Conservation (phyloP, 2,329 filamentous ascomycete genomes). For the Elsinoe arachidis region DNA sequence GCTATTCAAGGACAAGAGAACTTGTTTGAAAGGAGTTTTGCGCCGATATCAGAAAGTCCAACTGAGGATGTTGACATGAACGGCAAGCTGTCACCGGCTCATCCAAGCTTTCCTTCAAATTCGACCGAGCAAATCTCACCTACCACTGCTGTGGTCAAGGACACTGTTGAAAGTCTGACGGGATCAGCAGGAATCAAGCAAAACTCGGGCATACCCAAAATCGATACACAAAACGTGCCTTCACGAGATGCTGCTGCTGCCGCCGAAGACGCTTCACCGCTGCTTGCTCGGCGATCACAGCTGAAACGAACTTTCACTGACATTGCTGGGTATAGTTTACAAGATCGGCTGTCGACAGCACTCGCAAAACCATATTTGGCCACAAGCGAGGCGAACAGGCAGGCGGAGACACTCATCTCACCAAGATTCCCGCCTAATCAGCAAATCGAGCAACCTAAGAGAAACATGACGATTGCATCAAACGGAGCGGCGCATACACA, state of each 20-base stretch:
- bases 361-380: constrained; percentile 71
- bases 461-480: constrained; percentile 26
- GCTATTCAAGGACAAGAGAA: constrained; percentile 65
- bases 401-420: constrained; percentile 28
- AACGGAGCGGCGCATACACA: constrained; percentile 61
- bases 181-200: background rate
- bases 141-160: background rate
- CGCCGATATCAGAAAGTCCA: constrained; percentile 41
- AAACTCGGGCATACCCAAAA: background rate
- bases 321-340: constrained; percentile 61
- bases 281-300: constrained; percentile 19
- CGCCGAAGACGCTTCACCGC: constrained; percentile 14
- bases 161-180: background rate
- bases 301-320: constrained; percentile 87
- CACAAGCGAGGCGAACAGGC: constrained; percentile 25
- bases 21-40: constrained; percentile 76
- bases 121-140: background rate
- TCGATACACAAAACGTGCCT: constrained; percentile 1
- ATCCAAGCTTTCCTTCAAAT: background rate
- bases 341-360: constrained; percentile 76
- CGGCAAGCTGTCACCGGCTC: background rate
- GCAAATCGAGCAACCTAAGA: constrained; percentile 20
- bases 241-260: background rate
- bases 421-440: constrained; percentile 17
- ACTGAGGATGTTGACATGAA: constrained; percentile 12